Base-by-base conservation (phyloP, 768 basidiomycete genomes). In the Kwoniella sp. region DNA sequence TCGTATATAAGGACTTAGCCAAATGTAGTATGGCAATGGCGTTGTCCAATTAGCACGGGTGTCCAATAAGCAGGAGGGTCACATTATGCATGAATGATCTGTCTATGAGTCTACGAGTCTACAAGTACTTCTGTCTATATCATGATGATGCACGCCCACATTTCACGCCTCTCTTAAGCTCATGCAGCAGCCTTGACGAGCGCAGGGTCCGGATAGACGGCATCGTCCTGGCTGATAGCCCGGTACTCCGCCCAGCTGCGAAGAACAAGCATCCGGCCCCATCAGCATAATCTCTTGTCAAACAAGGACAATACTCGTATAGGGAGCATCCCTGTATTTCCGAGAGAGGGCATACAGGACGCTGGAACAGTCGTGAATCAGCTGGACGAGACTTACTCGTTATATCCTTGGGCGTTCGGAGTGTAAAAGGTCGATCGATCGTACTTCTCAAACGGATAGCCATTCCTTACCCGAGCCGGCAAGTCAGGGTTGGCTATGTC, bases 401-500 rank as follows among this genome's bases (percentile, higher is more conserved):
- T 47, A 31, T 66, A 66, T 22, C 65, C 65, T 50, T 54, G 37
- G 11, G 38, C 52, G 30, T 30, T 31, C n/a, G 34, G 65, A 11
- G 50, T 38, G 34, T 67, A 67, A 50, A 67, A 67, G 4, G 61
- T 57, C 4, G 29, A 5, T 28, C 60, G 53, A 29, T 67, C 41
- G 55, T 67, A 67, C 25, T 67, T 30, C 12, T 41, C 31, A 15
- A 67, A 38, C 34, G 56, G 55, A 29, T 30, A 58, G 15, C 41
- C 47, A 22, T 67, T 62, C 38, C 38, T 57, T 48, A 67, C 62
- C 15, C 66, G 41, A 8, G 23, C 31, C 12, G 47, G 30, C 9
- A 67, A 26, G 30, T 67, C 66, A 30, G 66, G 66, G 45, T 66
- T 66, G 28, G 61, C 61, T 60, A 37, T 31, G 11, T 20, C 22